These are phyloP conservation scores for Cryptosporidium ubiquitum DNA, from an alignment of 169 alveolate species.

Conservation along the genomic window DNA sequence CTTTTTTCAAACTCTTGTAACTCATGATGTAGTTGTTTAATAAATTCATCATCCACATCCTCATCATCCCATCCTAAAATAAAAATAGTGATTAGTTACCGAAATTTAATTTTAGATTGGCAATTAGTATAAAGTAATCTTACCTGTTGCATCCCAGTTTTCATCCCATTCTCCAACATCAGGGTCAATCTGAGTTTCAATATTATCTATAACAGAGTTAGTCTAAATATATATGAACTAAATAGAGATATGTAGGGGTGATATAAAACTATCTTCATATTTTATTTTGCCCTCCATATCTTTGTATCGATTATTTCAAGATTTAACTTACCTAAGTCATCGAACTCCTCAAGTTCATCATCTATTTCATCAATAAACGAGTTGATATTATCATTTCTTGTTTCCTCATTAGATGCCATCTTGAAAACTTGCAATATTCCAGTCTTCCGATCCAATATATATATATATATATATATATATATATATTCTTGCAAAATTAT, in stretches of 20 bases:
- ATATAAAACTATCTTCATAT: not conserved
- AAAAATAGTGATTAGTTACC: not conserved
- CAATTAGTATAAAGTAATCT: not conserved
- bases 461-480: no score
- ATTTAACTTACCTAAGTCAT: constrained; percentile 46
- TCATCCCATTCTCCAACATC: constrained; percentile 74
- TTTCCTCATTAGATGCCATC: constrained; percentile 30
- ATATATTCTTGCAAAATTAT: not conserved
- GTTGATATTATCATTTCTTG: constrained; percentile 5
- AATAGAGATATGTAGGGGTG: not conserved
- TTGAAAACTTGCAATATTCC: not conserved
- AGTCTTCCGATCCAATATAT: not conserved
- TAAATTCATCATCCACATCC: constrained; percentile 69
- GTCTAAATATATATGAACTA: not conserved
- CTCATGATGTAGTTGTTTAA: constrained; percentile 59
- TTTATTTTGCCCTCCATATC: not conserved
- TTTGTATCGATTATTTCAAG: not conserved
- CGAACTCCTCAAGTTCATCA: constrained; percentile 70
- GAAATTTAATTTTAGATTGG: not conserved
- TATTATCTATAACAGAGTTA: not conserved
- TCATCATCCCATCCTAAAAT: constrained; percentile 74
- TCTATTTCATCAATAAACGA: constrained; percentile 62
- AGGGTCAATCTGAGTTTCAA: constrained; percentile 66
- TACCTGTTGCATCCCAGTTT: constrained; percentile 73
- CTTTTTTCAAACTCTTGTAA: constrained; percentile 65